These are phyloP conservation scores for Stagonosporopsis rhizophila DNA, from an alignment of 2,329 filamentous ascomycete species.

Conservation along the genomic window DNA sequence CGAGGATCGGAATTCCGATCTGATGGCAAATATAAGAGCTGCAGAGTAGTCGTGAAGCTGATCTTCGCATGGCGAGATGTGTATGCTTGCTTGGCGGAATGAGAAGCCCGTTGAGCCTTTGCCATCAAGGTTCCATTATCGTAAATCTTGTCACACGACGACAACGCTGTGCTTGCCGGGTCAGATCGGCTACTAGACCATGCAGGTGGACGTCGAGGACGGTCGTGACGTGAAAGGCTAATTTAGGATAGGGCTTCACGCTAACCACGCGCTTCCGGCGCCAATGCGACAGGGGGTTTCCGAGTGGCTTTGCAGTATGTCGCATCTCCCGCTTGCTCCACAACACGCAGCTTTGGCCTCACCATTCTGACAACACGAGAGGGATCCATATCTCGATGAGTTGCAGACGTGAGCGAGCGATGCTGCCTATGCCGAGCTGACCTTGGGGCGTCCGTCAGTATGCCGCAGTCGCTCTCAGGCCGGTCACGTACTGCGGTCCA, in stretches of 20 bases:
- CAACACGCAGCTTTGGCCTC: slow-evolving; percentile 11
- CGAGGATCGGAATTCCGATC: neutral
- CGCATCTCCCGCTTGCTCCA: slow-evolving; percentile 9
- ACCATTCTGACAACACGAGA: slow-evolving; percentile 9
- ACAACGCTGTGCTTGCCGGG: slow-evolving; percentile 7
- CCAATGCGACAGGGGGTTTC: slow-evolving; percentile 10
- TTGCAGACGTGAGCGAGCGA: slow-evolving; percentile 22
- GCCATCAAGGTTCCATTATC: slow-evolving; percentile 7
- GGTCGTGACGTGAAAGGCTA: slow-evolving; percentile 16
- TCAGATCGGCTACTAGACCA: slow-evolving; percentile 14
- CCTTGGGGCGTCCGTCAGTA: slow-evolving; percentile 21
- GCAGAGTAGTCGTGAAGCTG: neutral
- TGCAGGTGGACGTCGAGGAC: slow-evolving; percentile 12
- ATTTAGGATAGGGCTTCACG: slow-evolving; percentile 1
- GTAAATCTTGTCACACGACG: slow-evolving; percentile 9
- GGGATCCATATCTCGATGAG: slow-evolving; percentile 12
- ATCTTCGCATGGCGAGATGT: neutral
- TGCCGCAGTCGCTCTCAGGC: slow-evolving; percentile 26
- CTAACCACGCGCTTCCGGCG: slow-evolving; percentile 13
- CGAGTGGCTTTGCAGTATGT: slow-evolving; percentile 11
- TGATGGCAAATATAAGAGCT: neutral
- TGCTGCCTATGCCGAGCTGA: slow-evolving; percentile 21
- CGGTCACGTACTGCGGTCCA: slow-evolving; percentile 22
- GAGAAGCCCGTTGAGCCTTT: neutral
- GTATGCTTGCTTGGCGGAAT: neutral